Base-by-base conservation (phyloP, 169 alveolate genomes). In the Perkinsus olseni region DNA sequence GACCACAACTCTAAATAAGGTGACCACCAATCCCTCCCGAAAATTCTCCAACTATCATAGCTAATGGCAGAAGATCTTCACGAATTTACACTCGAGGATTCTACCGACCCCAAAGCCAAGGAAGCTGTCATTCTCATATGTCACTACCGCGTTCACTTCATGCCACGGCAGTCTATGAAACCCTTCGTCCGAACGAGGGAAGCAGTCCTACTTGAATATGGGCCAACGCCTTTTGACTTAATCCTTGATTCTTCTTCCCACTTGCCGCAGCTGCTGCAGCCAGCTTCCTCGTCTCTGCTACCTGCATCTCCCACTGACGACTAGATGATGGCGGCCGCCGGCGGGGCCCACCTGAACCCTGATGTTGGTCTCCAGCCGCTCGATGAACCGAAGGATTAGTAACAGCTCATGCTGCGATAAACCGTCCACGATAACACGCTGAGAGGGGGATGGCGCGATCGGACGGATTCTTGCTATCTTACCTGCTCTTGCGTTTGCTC, bases 401-500 rank as follows among this genome's bases (percentile, higher is more conserved):
- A 62, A 24, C 34, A 62, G 34, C 82, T 62, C 82, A 28, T 62
- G 82, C 82, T 62, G 82, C 17, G 82, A 62, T 62, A 62, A 28
- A 24, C 82, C 82, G 17, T 62, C 82, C 8, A 62, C 82, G 34
- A 62, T 62, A 1, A 62, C 82, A 62, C 82, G 82, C 82, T 62
- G 34, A 45, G 50, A 40, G 50, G 11, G 50, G 50, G 50, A 40
- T 40, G 50, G 50, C n/a, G 50, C 17, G 82, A 13, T 62, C 1
- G 34, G 1, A 62, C 17, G 31, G 31, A 62, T n/a, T 24, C 34
- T 13, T 62, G 37, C 36, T 6, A 62, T 62, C 82, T 62, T 24
- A 62, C 82, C 82, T 62, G 82, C 82, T 62, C 82, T 62, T 62
- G 82, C 28, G 82, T 62, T 62, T 62, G 82, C 82, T 62, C 82